A percentile compares a stretch with the other conserved stretches of the same genome.
Evolutionary conservation across 225 moss, liverwort and hornwort genomes (phyloP).

Genomic region (Ulota crispa): DNA sequence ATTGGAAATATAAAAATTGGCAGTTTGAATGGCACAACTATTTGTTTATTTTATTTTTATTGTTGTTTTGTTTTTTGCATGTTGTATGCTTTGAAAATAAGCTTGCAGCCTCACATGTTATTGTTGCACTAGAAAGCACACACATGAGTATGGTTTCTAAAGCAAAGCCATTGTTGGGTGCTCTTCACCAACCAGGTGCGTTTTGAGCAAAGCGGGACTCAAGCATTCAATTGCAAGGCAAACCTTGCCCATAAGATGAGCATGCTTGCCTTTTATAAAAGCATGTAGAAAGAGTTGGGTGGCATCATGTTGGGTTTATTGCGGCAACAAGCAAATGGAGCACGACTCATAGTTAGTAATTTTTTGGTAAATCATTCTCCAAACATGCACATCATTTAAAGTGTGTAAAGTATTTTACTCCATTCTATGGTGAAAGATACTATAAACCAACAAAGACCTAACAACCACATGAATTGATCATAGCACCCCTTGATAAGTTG

Average conservation of each 20-base stretch:
- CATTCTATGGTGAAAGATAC: too few species aligned
- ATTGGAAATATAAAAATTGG: too few species aligned
- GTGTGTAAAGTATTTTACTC: too few species aligned
- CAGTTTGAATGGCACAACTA: too few species aligned
- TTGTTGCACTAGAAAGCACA: not conserved
- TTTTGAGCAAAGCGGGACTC: not conserved
- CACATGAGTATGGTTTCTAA: not conserved
- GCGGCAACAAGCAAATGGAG: not conserved
- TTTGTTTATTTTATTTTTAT: not conserved
- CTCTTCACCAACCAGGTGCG: conserved; percentile 27
- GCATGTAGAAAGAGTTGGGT: not conserved
- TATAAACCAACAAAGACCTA: too few species aligned
- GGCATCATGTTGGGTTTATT: not conserved
- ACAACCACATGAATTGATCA: too few species aligned
- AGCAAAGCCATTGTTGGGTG: conserved; percentile 14
- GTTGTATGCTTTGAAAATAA: not conserved
- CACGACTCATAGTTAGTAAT: not conserved
- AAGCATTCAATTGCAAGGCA: conserved; percentile 4
- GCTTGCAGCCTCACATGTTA: not conserved
- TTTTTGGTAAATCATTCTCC: not conserved
- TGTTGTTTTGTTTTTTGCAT: not conserved
- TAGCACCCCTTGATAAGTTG: too few species aligned
- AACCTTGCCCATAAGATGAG: not conserved
- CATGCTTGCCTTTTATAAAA: not conserved
- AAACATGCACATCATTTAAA: too few species aligned